These are phyloP conservation scores for Apiotrichum siamense DNA, from an alignment of 1,284 basidiomycete genomes.

Conservation along the genomic window DNA sequence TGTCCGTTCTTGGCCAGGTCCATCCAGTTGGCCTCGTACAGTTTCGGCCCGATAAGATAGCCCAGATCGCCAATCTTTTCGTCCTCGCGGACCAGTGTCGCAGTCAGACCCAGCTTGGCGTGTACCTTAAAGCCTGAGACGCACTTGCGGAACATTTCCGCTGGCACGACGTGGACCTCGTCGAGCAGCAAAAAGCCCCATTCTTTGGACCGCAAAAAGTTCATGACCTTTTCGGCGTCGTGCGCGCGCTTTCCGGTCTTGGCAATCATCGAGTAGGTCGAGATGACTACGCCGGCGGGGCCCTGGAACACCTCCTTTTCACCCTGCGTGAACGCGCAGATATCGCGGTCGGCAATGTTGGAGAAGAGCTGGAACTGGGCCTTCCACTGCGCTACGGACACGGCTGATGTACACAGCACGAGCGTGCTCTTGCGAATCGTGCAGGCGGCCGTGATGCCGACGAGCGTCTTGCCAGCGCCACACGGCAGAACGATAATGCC, in stretches of 20 bases:
- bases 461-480: slow-evolving; percentile 96
- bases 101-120: slow-evolving; percentile 78
- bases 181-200: slow-evolving; percentile 95
- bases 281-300: slow-evolving; percentile 84
- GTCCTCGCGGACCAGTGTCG: slow-evolving; percentile 96
- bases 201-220: slow-evolving; percentile 86
- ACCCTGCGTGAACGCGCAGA: slow-evolving; percentile 90
- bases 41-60: slow-evolving; percentile 98
- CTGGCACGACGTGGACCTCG: slow-evolving; percentile 95
- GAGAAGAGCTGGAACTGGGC: slow-evolving; percentile 97
- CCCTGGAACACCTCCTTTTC: slow-evolving; percentile 92
- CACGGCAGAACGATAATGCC: slow-evolving; percentile 98
- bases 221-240: slow-evolving; percentile 98
- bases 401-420: slow-evolving; percentile 94
- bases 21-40: slow-evolving; percentile 99
- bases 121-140: slow-evolving; percentile 97
- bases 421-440: slow-evolving; percentile 99
- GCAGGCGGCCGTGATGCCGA: slow-evolving; percentile 97
- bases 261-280: slow-evolving; percentile 97
- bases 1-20: slow-evolving; percentile 98
- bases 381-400: slow-evolving; percentile 97
- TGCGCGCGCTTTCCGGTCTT: slow-evolving; percentile 93
- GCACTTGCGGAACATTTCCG: slow-evolving; percentile 91
- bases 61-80: slow-evolving; percentile 99
- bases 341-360: slow-evolving; percentile 89